A percentile compares a stretch with the other conserved stretches of the same genome.
Evolutionary conservation across 192 early-diverging fungal species (phyloP).

Genomic region (Umbelopsis vinacea): DNA sequence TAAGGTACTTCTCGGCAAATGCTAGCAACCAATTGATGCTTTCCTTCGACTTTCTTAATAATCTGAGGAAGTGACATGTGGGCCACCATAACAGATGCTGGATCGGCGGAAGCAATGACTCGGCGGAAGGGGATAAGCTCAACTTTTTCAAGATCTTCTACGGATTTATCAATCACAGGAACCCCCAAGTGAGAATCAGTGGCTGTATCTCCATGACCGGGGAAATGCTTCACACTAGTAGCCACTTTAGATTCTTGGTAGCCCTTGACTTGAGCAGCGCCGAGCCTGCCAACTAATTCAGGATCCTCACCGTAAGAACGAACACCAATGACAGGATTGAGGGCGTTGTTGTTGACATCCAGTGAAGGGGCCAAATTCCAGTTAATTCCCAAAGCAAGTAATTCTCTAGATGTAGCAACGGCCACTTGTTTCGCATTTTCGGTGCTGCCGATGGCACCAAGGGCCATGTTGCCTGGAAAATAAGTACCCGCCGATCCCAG

Average conservation of each 20-base stretch:
- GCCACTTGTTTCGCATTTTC: constrained; percentile 33
- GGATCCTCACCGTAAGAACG: constrained; percentile 46
- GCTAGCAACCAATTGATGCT: constrained; percentile 23
- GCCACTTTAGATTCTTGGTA: constrained; percentile 31
- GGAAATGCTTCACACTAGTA: constrained; percentile 47
- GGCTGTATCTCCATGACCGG: constrained; percentile 46
- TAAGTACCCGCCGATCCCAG: constrained; percentile 39
- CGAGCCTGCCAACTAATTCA: constrained; percentile 30
- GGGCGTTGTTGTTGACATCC: constrained; percentile 47
- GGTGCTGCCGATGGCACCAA: constrained; percentile 38
- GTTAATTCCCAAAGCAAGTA: constrained; percentile 40
- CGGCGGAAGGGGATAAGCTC: constrained; percentile 39
- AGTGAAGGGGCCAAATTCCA: constrained; percentile 44
- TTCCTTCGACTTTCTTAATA: constrained; percentile 25
- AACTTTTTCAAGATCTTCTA: constrained; percentile 34
- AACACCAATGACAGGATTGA: constrained; percentile 49
- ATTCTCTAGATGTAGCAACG: constrained; percentile 29
- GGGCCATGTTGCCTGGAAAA: constrained; percentile 46
- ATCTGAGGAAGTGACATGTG: constrained; percentile 42
- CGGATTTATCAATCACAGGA: constrained; percentile 41
- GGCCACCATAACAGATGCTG: constrained; percentile 40
- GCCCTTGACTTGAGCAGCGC: constrained; percentile 37
- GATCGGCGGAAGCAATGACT: constrained; percentile 28
- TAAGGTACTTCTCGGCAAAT: constrained; percentile 38
- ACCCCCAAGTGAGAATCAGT: constrained; percentile 46